These are phyloP conservation scores for Thelonectria rubi DNA, from an alignment of 2,329 filamentous ascomycete genomes.

Conservation along the genomic window DNA sequence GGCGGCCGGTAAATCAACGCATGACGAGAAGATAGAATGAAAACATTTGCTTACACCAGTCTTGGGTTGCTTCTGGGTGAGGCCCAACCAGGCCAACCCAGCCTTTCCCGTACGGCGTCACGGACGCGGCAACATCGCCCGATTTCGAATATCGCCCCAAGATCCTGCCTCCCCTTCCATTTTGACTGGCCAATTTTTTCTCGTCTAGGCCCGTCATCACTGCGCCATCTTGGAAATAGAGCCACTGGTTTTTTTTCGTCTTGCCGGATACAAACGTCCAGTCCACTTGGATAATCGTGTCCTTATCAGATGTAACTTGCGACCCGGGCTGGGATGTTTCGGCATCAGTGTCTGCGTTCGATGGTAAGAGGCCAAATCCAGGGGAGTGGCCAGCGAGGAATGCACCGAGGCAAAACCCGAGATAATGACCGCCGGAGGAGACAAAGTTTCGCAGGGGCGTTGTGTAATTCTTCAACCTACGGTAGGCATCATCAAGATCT, in stretches of 20 bases:
- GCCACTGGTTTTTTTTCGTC: conserved; percentile 30
- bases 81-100: conserved; percentile 39
- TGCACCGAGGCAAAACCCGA: conserved; percentile 43
- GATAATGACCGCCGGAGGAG: conserved; percentile 35
- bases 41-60: conserved; percentile 37
- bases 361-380: conserved; percentile 35
- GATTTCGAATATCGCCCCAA: conserved; percentile 37
- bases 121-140: conserved; percentile 36
- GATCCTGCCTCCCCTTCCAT: conserved; percentile 16
- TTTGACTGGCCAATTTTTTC: not conserved
- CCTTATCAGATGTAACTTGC: conserved; percentile 29
- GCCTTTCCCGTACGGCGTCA: conserved; percentile 36
- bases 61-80: conserved; percentile 38
- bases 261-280: conserved; percentile 36
- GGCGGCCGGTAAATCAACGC: not conserved
- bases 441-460: conserved; percentile 32
- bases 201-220: conserved; percentile 31
- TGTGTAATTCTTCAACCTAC: conserved; percentile 23
- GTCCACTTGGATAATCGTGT: conserved; percentile 39
- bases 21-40: not conserved
- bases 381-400: conserved; percentile 38
- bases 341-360: conserved; percentile 12
- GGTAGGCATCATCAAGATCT: conserved; percentile 34
- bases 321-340: conserved; percentile 25
- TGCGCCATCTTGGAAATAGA: conserved; percentile 42